Conservation (phyloP, 2,329 filamentous ascomycete genomes). For the Pseudocercospora fijiensis region DNA sequence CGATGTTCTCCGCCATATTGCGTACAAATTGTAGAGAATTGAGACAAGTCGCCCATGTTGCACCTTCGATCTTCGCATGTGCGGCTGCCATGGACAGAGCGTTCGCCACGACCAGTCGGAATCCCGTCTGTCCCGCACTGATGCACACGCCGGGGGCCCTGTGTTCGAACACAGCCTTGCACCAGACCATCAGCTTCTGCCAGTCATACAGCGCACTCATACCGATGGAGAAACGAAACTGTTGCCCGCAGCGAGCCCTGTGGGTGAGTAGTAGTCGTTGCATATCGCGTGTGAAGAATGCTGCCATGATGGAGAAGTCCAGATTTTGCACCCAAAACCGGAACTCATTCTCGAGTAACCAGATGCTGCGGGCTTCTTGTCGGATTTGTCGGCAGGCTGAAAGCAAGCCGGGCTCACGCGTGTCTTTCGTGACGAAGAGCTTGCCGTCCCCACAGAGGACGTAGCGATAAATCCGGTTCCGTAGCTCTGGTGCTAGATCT, state of each 20-base stretch:
- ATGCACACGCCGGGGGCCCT: no score
- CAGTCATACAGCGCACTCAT: neutral
- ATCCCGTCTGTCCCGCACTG: no score
- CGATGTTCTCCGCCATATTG: neutral
- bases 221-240: no score
- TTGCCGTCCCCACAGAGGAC: neutral
- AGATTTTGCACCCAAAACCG: neutral
- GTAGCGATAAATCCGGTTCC: neutral
- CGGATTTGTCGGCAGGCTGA: constrained; percentile 13
- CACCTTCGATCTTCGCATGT: neutral
- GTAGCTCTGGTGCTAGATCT: neutral
- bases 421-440: neutral
- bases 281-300: no score
- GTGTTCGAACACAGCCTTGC: neutral
- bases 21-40: neutral
- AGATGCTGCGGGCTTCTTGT: constrained; percentile 12
- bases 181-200: neutral
- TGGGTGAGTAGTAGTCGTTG: no score
- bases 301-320: neutral
- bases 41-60: neutral
- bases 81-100: neutral
- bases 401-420: constrained; percentile 11
- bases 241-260: no score
- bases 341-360: constrained; percentile 9
- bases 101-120: neutral